Base-by-base conservation (phyloP, 2,329 filamentous ascomycete species). In the Fusarium newnesense region DNA sequence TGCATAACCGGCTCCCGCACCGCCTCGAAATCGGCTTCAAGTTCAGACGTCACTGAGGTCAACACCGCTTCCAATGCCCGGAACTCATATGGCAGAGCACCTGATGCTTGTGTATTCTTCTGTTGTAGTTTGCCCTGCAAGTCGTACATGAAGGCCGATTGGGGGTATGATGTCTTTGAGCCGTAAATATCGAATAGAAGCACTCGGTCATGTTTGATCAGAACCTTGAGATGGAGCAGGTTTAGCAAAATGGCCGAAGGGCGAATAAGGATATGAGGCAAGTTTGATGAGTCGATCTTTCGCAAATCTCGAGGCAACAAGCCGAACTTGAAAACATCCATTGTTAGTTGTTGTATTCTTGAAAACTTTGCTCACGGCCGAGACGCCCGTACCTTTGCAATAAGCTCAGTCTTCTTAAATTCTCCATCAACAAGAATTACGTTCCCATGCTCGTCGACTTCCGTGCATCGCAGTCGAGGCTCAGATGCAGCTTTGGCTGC, bases 141-240 rank as follows among this genome's bases (percentile, higher is more conserved):
- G 79, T 98, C 96, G 83, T 98, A 98, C 90, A 99, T 97, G 84
- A 99, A 99, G 19, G 96, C 90, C 8, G 95, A 97, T 81, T 98
- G 96, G 37, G 96, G 95, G 79, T 98, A 97, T 0, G 95, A 97
- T 76, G 97, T 94, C 67, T 94, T 95, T 44, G 94, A 96, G 36
- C 96, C 96, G 82, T 97, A 98, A 19, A 96, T 94, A 79, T 98
- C 96, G 80, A 99, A 98, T 9, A 99, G 92, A 30, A 99, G 89
- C 11, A 99, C 95, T 30, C 95, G 93, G 79, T 99, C 94, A 72
- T 95, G 90, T 84, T 98, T 98, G 81, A 99, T 97, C 30, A 99
- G 88, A 60, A 97, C 96, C 69, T 96, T 94, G 53, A 99, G 90
- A 82, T 99, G 96, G n/a, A 98, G 90, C 16, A 99, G 88, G 79